These are phyloP conservation scores for Cephalotrichum gorgonifer DNA, from an alignment of 2,329 filamentous ascomycete genomes.

Conservation along the genomic window DNA sequence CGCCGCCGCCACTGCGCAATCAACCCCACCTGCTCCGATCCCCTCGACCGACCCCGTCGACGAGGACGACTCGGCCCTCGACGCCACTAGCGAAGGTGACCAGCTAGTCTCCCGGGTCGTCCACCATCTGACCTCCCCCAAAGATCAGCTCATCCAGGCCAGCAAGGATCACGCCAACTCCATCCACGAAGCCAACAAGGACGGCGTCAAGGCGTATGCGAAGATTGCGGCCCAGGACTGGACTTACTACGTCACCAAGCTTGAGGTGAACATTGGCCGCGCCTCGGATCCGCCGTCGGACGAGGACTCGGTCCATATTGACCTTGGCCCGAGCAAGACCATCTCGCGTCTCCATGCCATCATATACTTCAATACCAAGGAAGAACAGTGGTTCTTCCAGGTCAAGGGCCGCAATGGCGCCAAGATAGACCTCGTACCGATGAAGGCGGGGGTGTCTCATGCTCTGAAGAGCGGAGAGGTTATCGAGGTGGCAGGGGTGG, in stretches of 20 bases:
- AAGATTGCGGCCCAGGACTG: conserved; percentile 75
- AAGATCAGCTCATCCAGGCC: conserved; percentile 42
- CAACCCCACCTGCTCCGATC: conserved; percentile 13
- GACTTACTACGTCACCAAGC: conserved; percentile 73
- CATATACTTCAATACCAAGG: conserved; percentile 60
- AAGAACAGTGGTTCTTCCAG: conserved; percentile 68
- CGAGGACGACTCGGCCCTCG: conserved; percentile 30
- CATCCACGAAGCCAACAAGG: conserved; percentile 50
- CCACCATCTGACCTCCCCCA: conserved; percentile 34
- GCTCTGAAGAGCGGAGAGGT: conserved; percentile 77
- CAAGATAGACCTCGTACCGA: conserved; percentile 63
- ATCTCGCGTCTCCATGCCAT: conserved; percentile 68
- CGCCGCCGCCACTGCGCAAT: conserved; percentile 15
- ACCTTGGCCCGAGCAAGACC: conserved; percentile 75
- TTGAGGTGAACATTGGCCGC: conserved; percentile 68
- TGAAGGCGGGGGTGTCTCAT: conserved; percentile 57
- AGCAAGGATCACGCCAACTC: conserved; percentile 53
- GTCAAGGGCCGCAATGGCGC: conserved; percentile 90
- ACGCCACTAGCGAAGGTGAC: conserved; percentile 38
- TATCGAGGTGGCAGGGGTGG: conserved; percentile 81
- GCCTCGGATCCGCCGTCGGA: conserved; percentile 20
- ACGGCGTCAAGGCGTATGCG: conserved; percentile 64
- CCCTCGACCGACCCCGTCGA: conserved; percentile 29
- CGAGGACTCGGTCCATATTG: conserved; percentile 62
- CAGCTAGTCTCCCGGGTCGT: conserved; percentile 45